Evolutionary conservation across 257 asterid genomes (phyloP).

Genomic region (Penstemon eatonii): DNA sequence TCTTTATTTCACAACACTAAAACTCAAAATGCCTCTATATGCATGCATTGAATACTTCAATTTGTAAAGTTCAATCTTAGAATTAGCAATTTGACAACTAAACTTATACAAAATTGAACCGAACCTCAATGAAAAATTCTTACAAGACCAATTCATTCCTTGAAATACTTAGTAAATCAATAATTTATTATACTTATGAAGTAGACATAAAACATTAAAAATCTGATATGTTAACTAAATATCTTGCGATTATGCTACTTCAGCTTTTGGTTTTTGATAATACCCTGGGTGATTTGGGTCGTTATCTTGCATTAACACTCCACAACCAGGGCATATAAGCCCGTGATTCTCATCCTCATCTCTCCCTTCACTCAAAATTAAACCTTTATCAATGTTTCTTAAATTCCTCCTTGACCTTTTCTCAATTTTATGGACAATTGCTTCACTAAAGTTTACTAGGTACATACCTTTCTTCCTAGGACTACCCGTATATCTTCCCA

Average conservation of each 20-base stretch:
- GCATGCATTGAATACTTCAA: too few species aligned
- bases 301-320: constrained; percentile 85
- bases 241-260: constrained; percentile 28
- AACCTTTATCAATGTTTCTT: constrained; percentile 47
- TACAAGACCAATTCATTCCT: too few species aligned
- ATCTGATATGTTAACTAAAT: too few species aligned
- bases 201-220: too few species aligned
- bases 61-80: too few species aligned
- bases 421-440: constrained; percentile 41
- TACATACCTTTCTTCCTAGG: constrained; percentile 29
- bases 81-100: too few species aligned
- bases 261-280: constrained; percentile 52
- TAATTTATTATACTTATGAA: too few species aligned
- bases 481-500: constrained; percentile 30
- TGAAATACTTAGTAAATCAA: too few species aligned
- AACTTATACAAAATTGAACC: too few species aligned
- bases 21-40: too few species aligned
- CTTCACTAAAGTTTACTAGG: constrained; percentile 40
- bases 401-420: constrained; percentile 34
- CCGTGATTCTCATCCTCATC: constrained; percentile 75
- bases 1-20: too few species aligned
- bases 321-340: constrained; percentile 88
- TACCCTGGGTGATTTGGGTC: constrained; percentile 84
- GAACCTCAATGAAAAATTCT: too few species aligned
- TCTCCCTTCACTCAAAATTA: constrained; percentile 80